Evolutionary conservation across 2,329 filamentous ascomycete genomes (phyloP).

Genomic region (Biscogniauxia mediterranea): DNA sequence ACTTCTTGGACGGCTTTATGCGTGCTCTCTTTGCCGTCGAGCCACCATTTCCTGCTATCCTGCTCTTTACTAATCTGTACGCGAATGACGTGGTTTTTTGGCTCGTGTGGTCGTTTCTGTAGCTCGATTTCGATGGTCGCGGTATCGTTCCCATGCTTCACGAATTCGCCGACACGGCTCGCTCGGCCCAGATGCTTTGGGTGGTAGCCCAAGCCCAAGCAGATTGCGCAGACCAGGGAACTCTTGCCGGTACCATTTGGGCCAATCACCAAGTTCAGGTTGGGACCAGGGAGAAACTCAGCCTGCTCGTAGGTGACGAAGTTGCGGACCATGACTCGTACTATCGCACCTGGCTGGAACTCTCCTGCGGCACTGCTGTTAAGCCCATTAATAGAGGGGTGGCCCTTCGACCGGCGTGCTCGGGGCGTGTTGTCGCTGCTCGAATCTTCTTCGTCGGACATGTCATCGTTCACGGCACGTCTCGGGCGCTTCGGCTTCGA

Average conservation of each 20-base stretch:
- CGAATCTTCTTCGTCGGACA: conserved; percentile 17
- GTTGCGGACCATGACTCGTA: conserved; percentile 79
- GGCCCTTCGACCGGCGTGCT: conserved; percentile 13
- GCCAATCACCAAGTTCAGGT: conserved; percentile 96
- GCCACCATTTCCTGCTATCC: conserved; percentile 74
- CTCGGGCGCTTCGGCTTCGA: conserved; percentile 30
- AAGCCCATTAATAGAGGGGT: conserved; percentile 9
- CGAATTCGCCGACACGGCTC: conserved; percentile 81
- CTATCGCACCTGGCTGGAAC: conserved; percentile 77
- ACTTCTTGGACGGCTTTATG: conserved; percentile 66
- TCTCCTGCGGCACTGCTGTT: conserved; percentile 16
- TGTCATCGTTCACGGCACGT: conserved; percentile 3
- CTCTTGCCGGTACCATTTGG: conserved; percentile 99
- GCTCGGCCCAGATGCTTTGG: conserved; percentile 82
- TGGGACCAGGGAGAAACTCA: conserved; percentile 87
- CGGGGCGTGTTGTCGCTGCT: conserved; percentile 4
- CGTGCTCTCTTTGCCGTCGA: conserved; percentile 65
- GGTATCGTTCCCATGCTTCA: conserved; percentile 79
- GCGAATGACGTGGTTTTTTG: conserved; percentile 69
- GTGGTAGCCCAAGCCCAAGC: conserved; percentile 82
- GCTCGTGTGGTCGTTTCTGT: conserved; percentile 58
- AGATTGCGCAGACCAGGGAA: conserved; percentile 94
- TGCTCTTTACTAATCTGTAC: conserved; percentile 79
- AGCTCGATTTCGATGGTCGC: conserved; percentile 91
- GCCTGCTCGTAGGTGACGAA: conserved; percentile 95